phyloP scores from a whole-genome alignment of 163 green algal genomes.

The Volvox carteri region DNA sequence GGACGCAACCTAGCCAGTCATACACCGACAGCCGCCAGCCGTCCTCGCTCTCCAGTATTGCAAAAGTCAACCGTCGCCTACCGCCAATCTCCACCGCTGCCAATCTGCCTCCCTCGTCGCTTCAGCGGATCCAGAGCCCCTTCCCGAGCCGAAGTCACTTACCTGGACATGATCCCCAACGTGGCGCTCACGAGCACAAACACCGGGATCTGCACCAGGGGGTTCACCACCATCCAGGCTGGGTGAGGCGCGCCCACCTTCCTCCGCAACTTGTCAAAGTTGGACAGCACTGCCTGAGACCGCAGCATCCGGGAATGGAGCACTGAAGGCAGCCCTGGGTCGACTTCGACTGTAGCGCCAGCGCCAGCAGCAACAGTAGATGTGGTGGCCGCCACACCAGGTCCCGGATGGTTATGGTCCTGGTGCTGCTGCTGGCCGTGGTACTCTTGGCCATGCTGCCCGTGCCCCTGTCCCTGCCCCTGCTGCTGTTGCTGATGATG shows the following conservation, averaged over 20 bases:
- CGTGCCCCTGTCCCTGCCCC: neutral
- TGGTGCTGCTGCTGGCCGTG: no score
- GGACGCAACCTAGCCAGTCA: no score
- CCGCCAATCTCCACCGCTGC: no score
- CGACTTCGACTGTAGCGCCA: neutral
- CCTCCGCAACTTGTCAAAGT: conserved; percentile 66
- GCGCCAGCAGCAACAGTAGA: no score
- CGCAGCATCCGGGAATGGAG: conserved; percentile 5
- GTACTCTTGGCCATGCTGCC: neutral
- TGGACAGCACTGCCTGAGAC: conserved; percentile 54
- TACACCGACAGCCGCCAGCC: no score
- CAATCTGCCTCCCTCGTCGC: no score
- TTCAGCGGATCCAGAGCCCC: no score
- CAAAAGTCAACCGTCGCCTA: no score
- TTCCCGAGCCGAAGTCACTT: neutral
- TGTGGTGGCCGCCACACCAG: no score
- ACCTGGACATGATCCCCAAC: conserved; percentile 56
- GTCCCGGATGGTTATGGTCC: no score
- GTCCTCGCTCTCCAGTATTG: no score
- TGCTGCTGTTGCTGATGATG: conserved; percentile 46
- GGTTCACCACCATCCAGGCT: conserved; percentile 75
- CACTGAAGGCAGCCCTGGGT: neutral
- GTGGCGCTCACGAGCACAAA: conserved; percentile 56
- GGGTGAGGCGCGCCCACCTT: conserved; percentile 74
- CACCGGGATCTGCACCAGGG: conserved; percentile 62